Percentiles rank a stretch among this genome's conserved stretches.
phyloP scores from a whole-genome alignment of 129 eudicot genomes.

The carrot (Daucus carota) region DH1_v3.0 NC_030389.2:42725501-42726000 shows the following conservation, averaged over 20 bases:
- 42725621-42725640: background rate
- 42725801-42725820: conserved; percentile 19
- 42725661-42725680: background rate
- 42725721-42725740: background rate
- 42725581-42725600: background rate
- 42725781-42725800: background rate
- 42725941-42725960: conserved; percentile 41
- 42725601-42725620: background rate
- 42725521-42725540: background rate
- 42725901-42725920: conserved; percentile 57
- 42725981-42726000: conserved; percentile 70
- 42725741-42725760: background rate
- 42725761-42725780: background rate
- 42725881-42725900: conserved; percentile 67
- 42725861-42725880: conserved; percentile 48
- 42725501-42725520: background rate
- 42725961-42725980: conserved; percentile 68
- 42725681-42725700: background rate
- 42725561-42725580: background rate
- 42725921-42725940: conserved; percentile 52
- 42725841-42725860: conserved; percentile 47
- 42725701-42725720: background rate
- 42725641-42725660: background rate
- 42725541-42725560: background rate
- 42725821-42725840: conserved; percentile 40